Evolutionary conservation across 768 basidiomycete species (phyloP), one percentile per base, ranked within the genome.

Genomic region (Boletus subcaerulescens): DNA sequence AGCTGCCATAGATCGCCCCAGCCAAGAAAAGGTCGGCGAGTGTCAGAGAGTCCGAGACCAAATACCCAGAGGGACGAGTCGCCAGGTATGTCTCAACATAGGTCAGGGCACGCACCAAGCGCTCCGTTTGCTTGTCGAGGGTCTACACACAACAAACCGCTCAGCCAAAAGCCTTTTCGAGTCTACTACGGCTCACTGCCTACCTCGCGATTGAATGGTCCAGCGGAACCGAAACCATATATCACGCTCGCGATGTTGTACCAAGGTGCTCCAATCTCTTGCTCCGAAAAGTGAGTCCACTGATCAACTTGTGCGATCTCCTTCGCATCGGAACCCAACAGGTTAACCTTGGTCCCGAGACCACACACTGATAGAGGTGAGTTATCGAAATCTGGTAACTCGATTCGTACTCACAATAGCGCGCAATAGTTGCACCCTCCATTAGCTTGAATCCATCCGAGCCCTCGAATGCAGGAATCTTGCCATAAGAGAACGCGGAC

Each of bases 251-350:
- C 20, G 40, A 38, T 11, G n/a, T 0, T 10, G 9, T 40, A 14
- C 0, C 3, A 1, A 7, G 55, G 46, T 0, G 0, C 6, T 3
- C 54, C 32, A 22, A 66, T 49, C 17, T 66, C 65, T 1, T 48
- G 47, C 22, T 66, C 64, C 8, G 47, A 52, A 43, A 58, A 66
- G 36, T 61, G 65, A 8, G 47, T 17, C 62, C 64, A 66, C 13
- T 65, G 65, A 49, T 66, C 62, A 7, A 66, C 32, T 1, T 57
- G 40, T 1, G 54, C 45, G 2, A 22, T 17, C 32, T 63, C 59
- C 22, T 63, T 52, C 14, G 31, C 20, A 33, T 46, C 29, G 6
- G 49, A 45, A 18, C 63, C 63, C 40, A 63, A 43, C 35, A 66
- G 40, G 6, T 57, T 49, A 0, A 55, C 26, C 18, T 56, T 47